Percentiles rank a stretch among this genome's conserved stretches.
Evolutionary conservation across 306 rosid species (phyloP).

Genomic region (Purshia tridentata): DNA sequence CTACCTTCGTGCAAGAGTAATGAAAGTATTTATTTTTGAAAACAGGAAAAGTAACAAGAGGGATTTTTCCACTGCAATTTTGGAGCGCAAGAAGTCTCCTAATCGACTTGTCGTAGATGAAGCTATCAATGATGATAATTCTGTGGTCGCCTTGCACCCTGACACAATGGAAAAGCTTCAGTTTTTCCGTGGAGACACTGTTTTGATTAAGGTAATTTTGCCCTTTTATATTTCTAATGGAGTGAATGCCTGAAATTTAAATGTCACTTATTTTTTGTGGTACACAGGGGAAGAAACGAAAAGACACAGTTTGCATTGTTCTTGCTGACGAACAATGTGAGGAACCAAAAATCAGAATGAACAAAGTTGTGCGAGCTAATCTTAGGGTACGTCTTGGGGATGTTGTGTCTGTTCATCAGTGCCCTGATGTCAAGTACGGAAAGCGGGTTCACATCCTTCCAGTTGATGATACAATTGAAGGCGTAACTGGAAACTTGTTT

Average conservation of each 20-base stretch:
- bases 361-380: conserved; percentile 59
- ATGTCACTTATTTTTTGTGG: not conserved
- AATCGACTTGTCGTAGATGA: conserved; percentile 65
- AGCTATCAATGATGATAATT: conserved; percentile 58
- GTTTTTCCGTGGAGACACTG: conserved; percentile 54
- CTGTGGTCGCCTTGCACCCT: conserved; percentile 57
- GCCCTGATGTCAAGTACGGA: conserved; percentile 65
- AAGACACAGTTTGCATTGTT: conserved; percentile 60
- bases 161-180: conserved; percentile 57
- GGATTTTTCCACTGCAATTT: conserved; percentile 61
- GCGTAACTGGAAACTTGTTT: conserved; percentile 61
- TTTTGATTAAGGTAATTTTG: conserved; percentile 49
- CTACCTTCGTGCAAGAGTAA: not conserved
- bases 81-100: conserved; percentile 67
- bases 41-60: conserved; percentile 45
- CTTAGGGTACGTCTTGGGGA: conserved; percentile 64
- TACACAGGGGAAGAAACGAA: conserved; percentile 59
- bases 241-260: not conserved
- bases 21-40: conserved; percentile 8
- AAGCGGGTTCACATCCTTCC: conserved; percentile 63
- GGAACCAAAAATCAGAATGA: conserved; percentile 63
- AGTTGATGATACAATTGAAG: conserved; percentile 64
- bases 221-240: not conserved
- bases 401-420: conserved; percentile 54
- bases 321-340: conserved; percentile 60